phyloP scores from a whole-genome alignment of 352 stramenopile species.

The Phytophthora macrochlamydospora region DNA sequence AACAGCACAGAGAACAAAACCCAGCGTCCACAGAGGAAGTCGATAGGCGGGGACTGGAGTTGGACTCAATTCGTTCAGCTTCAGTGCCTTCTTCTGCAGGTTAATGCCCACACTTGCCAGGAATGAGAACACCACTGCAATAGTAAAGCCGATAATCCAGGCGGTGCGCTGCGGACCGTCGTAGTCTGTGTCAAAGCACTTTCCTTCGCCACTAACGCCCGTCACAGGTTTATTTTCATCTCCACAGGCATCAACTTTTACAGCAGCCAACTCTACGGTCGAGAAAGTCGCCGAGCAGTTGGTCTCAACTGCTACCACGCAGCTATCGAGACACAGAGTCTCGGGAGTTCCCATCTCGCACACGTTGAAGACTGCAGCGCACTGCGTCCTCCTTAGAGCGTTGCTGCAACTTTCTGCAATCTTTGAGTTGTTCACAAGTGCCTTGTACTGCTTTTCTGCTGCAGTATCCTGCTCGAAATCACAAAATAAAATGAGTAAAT shows the following conservation, averaged over 20 bases:
- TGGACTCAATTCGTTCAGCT: constrained; percentile 68
- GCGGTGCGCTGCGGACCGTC: constrained; percentile 61
- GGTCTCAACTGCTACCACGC: constrained; percentile 31
- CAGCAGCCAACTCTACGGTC: constrained; percentile 2
- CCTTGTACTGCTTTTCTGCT: constrained; percentile 39
- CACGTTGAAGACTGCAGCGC: constrained; percentile 65
- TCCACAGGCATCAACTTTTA: constrained; percentile 42
- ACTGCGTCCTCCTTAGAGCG: constrained; percentile 52
- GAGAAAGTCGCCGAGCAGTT: constrained; percentile 46
- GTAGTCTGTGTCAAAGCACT: constrained; percentile 77
- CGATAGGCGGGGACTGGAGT: constrained; percentile 65
- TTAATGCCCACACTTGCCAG: constrained; percentile 86
- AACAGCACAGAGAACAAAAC: constrained; percentile 79
- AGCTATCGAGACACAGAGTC: constrained; percentile 60
- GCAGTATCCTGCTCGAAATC: constrained; percentile 35
- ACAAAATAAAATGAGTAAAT: background rate
- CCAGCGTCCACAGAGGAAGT: constrained; percentile 84
- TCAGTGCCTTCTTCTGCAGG: constrained; percentile 85
- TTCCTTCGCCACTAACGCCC: constrained; percentile 53
- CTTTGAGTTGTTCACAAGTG: constrained; percentile 33
- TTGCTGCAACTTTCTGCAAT: constrained; percentile 37
- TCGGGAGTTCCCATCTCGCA: constrained; percentile 73
- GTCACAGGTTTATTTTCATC: constrained; percentile 9
- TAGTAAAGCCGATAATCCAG: constrained; percentile 82
- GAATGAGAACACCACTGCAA: constrained; percentile 86